phyloP scores from a whole-genome alignment of 306 rosid genomes.

The Prunus persica region Prunus_persica_NCBIv2 NC_034016.1:18802501-18803000 shows the following conservation, averaged over 20 bases:
- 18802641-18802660: neutral
- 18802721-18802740: neutral
- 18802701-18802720: neutral
- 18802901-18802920: neutral
- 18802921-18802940: too few relatives aligned
- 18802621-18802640: neutral
- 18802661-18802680: neutral
- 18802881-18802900: neutral
- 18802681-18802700: neutral
- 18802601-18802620: neutral
- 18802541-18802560: neutral
- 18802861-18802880: neutral
- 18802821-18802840: neutral
- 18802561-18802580: neutral
- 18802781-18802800: neutral
- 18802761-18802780: neutral
- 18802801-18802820: neutral
- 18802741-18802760: neutral
- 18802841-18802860: neutral
- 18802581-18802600: neutral
- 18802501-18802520: too few relatives aligned
- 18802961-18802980: neutral
- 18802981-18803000: neutral
- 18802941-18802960: neutral
- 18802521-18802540: neutral